Conservation (phyloP, 2,329 filamentous ascomycete species). For the Talaromyces marneffei region DNA sequence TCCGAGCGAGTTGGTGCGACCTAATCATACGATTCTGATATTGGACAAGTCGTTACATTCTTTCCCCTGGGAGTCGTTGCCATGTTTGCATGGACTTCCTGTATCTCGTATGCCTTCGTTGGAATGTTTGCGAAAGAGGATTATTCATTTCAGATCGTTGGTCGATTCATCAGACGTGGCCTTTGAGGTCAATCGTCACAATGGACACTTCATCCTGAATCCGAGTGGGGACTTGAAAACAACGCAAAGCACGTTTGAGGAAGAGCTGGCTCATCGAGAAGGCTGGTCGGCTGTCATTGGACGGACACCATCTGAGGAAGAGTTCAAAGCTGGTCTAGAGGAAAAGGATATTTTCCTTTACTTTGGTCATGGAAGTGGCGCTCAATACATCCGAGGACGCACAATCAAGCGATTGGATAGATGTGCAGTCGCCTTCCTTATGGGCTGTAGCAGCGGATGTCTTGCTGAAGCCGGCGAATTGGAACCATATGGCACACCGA, state of each 20-base stretch:
- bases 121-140: constrained; percentile 69
- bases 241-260: constrained; percentile 70
- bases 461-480: constrained; percentile 78
- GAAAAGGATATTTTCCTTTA: constrained; percentile 73
- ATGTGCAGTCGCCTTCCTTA: constrained; percentile 79
- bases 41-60: constrained; percentile 85
- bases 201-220: constrained; percentile 72
- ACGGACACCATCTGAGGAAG: constrained; percentile 65
- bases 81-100: constrained; percentile 71
- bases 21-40: constrained; percentile 73
- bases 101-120: constrained; percentile 86
- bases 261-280: constrained; percentile 51
- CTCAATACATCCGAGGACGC: constrained; percentile 84
- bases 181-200: constrained; percentile 47
- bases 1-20: constrained; percentile 24
- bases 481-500: constrained; percentile 82
- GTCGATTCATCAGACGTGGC: constrained; percentile 26
- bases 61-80: constrained; percentile 94
- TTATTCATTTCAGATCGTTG: constrained; percentile 48
- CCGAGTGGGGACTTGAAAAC: constrained; percentile 75
- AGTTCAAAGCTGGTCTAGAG: constrained; percentile 65
- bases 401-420: constrained; percentile 71
- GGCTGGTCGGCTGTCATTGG: constrained; percentile 65
- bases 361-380: constrained; percentile 92
- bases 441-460: constrained; percentile 86